Evolutionary conservation across 306 rosid species (phyloP).

Genomic region (Prunus kanzakura): DNA sequence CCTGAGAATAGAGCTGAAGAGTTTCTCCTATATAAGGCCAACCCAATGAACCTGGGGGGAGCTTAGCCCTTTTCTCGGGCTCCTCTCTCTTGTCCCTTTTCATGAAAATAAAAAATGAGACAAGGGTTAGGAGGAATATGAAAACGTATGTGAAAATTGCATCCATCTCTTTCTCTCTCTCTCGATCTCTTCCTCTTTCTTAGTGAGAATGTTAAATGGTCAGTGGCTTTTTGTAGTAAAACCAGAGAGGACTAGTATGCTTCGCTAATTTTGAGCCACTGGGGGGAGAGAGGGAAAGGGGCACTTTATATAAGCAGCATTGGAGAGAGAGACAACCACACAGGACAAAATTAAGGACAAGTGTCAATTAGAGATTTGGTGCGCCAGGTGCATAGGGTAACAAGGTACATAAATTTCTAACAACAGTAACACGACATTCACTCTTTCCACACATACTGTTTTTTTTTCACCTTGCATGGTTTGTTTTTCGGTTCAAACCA

Average conservation of each 20-base stretch:
- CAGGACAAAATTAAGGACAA: not conserved
- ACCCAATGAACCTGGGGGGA: constrained; percentile 97
- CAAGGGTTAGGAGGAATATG: constrained; percentile 31
- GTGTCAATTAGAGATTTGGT: not conserved
- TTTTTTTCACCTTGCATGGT: not conserved
- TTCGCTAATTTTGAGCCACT: constrained; percentile 8
- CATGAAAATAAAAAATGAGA: constrained; percentile 23
- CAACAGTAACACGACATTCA: not conserved
- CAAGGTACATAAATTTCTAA: not conserved
- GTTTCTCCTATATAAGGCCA: constrained; percentile 95
- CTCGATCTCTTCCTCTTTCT: not conserved
- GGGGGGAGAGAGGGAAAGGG: not conserved
- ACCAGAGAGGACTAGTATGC: not conserved
- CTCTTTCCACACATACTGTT: not conserved
- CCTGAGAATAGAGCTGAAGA: constrained; percentile 69
- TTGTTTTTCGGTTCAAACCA: not conserved
- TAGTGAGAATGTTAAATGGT: not conserved
- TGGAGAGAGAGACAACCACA: not conserved
- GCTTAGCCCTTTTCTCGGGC: constrained; percentile 33
- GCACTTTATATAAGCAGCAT: not conserved
- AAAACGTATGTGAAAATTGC: constrained; percentile 24
- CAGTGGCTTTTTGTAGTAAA: not conserved
- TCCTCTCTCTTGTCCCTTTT: constrained; percentile 12
- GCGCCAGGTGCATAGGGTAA: not conserved
- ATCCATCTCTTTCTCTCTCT: constrained; percentile 36